Percentiles rank a stretch among this genome's conserved stretches.
Evolutionary conservation across 2,329 filamentous ascomycete genomes (phyloP).

Genomic region (Aspergillus alliaceus): DNA sequence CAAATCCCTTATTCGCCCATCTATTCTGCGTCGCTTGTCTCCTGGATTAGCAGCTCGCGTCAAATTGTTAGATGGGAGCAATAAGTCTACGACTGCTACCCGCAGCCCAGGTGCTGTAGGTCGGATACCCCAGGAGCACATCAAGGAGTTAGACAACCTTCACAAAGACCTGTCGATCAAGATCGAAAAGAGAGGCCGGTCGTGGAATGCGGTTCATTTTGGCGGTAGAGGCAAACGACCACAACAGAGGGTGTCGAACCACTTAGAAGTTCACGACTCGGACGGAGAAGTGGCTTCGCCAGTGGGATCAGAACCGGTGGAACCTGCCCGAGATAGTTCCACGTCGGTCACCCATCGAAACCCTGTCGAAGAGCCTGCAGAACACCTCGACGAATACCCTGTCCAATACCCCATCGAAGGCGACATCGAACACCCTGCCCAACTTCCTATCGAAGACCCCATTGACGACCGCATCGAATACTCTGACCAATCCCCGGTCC

Average conservation of each 20-base stretch:
- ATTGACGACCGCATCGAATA: neutral
- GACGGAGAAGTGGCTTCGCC: neutral
- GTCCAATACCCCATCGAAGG: neutral
- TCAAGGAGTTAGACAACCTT: slow-evolving; percentile 42
- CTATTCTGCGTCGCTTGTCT: slow-evolving; percentile 43
- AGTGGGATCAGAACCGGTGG: neutral
- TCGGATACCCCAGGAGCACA: slow-evolving; percentile 41
- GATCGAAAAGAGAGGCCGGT: slow-evolving; percentile 37
- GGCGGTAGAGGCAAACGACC: slow-evolving; percentile 10
- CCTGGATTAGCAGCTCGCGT: slow-evolving; percentile 44
- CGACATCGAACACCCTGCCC: too few species aligned
- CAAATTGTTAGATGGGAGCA: slow-evolving; percentile 41
- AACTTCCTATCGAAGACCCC: neutral
- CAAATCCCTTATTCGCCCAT: slow-evolving; percentile 30
- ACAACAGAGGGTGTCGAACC: slow-evolving; percentile 20
- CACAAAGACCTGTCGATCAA: slow-evolving; percentile 42
- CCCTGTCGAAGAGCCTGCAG: neutral
- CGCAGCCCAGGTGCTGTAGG: slow-evolving; percentile 33
- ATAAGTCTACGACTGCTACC: slow-evolving; percentile 22
- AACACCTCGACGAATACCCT: neutral
- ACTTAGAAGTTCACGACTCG: slow-evolving; percentile 21
- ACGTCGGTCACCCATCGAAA: neutral
- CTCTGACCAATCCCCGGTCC: too few species aligned
- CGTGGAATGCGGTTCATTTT: slow-evolving; percentile 33
- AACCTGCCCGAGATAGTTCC: neutral